Percentiles rank a stretch among this genome's conserved stretches.
phyloP scores from a whole-genome alignment of 768 basidiomycete species.

The Trametes gibbosa region DNA sequence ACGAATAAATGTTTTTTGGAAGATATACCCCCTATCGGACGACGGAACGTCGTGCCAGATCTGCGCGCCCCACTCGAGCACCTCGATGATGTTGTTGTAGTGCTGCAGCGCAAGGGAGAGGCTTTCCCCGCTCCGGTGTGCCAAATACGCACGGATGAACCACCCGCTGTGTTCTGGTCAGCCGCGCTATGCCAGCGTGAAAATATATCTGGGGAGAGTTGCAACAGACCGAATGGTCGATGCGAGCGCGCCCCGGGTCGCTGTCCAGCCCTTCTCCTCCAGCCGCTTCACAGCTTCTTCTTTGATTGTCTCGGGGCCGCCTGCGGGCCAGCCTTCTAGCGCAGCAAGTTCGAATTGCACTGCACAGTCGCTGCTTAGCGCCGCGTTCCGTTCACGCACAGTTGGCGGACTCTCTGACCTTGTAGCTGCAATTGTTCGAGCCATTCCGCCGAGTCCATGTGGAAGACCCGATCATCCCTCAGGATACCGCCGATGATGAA shows the following conservation, averaged over 20 bases:
- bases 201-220: neutral
- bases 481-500: conserved; percentile 38
- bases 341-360: conserved; percentile 32
- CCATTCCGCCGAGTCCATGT: conserved; percentile 33
- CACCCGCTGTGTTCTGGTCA: conserved; percentile 4
- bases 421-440: conserved; percentile 37
- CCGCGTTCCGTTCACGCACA: too few relatives aligned
- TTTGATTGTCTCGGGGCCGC: conserved; percentile 33
- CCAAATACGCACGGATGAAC: conserved; percentile 15
- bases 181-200: neutral
- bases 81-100: conserved; percentile 14
- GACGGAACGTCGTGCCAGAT: conserved; percentile 12
- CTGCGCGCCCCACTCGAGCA: conserved; percentile 21
- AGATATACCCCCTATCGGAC: conserved; percentile 9
- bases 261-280: conserved; percentile 23
- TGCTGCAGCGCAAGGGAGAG: conserved; percentile 1
- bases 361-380: too few relatives aligned
- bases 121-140: conserved; percentile 1
- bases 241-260: conserved; percentile 26
- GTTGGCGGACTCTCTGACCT: too few relatives aligned
- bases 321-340: conserved; percentile 34
- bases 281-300: conserved; percentile 32
- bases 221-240: conserved; percentile 14
- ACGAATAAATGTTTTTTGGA: conserved; percentile 15
- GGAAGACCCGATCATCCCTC: conserved; percentile 39